Evolutionary conservation across 805 yeast genomes (phyloP).

Genomic region (Metschnikowia continentalis): DNA sequence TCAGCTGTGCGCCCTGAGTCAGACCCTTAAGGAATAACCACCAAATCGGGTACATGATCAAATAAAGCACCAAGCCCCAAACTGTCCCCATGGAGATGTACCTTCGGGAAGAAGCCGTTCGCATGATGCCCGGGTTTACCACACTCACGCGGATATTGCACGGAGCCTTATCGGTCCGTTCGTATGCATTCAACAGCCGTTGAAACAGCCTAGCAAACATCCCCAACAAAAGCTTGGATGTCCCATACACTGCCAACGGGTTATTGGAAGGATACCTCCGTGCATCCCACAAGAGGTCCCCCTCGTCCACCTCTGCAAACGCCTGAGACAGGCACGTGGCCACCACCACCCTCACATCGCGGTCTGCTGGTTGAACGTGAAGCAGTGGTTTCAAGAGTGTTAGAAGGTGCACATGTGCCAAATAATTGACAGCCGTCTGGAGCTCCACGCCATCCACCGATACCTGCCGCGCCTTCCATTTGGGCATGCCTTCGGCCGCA

Average conservation of each 20-base stretch:
- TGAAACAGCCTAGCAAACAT: slow-evolving; percentile 80
- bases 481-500: slow-evolving; percentile 80
- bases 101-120: slow-evolving; percentile 82
- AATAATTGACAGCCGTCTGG: slow-evolving; percentile 80
- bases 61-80: slow-evolving; percentile 52
- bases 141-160: slow-evolving; percentile 64
- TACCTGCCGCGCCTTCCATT: slow-evolving; percentile 57
- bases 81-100: slow-evolving; percentile 73
- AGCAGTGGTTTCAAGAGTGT: slow-evolving; percentile 79
- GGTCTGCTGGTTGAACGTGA: slow-evolving; percentile 86
- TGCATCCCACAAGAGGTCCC: slow-evolving; percentile 58
- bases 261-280: slow-evolving; percentile 52
- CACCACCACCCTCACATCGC: slow-evolving; percentile 84
- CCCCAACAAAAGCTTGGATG: slow-evolving; percentile 72
- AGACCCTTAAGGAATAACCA: slow-evolving; percentile 78
- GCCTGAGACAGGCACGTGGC: slow-evolving; percentile 77
- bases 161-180: slow-evolving; percentile 68
- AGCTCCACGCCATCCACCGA: slow-evolving; percentile 81
- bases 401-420: slow-evolving; percentile 75
- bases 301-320: slow-evolving; percentile 62
- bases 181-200: slow-evolving; percentile 51
- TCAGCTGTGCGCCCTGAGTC: slow-evolving; percentile 73
- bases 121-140: slow-evolving; percentile 90
- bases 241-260: slow-evolving; percentile 78
- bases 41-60: slow-evolving; percentile 74